phyloP scores from a whole-genome alignment of 2,329 filamentous ascomycete genomes.

The Macrophomina phaseolina region DNA sequence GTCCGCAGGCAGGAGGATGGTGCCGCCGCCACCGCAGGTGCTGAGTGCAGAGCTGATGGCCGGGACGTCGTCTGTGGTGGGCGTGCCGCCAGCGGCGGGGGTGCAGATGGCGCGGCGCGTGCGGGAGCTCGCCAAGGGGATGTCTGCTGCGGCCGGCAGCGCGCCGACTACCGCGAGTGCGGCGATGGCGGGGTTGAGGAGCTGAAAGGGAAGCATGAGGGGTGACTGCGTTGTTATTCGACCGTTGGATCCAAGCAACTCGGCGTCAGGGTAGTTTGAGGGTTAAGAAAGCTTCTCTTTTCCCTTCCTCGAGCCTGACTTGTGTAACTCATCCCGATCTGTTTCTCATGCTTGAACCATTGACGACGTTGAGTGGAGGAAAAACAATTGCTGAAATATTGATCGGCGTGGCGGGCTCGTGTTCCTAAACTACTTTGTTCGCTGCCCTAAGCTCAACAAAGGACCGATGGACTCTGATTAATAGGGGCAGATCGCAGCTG shows the following conservation, averaged over 20 bases:
- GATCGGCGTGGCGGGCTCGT: too few relatives aligned
- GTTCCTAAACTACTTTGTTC: too few relatives aligned
- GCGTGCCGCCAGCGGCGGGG: conserved; percentile 37
- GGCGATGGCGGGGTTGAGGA: conserved; percentile 10
- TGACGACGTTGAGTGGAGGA: background rate
- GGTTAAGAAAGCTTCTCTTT: too few relatives aligned
- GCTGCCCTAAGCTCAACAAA: too few relatives aligned
- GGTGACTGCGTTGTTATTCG: too few relatives aligned
- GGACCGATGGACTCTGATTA: too few relatives aligned
- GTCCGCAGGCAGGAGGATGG: conserved; percentile 50
- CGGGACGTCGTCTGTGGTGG: conserved; percentile 50
- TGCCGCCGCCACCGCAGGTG: conserved; percentile 51
- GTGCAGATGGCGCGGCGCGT: conserved; percentile 39
- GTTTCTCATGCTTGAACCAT: background rate
- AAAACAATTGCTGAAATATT: too few relatives aligned
- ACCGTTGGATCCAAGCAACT: too few relatives aligned
- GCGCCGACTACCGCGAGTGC: background rate
- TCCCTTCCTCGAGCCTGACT: too few relatives aligned
- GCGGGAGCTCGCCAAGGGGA: background rate
- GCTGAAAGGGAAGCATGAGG: too few relatives aligned
- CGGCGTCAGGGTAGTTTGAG: too few relatives aligned
- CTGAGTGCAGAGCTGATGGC: conserved; percentile 51
- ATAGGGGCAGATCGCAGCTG: too few relatives aligned
- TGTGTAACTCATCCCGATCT: background rate
- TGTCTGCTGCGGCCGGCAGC: conserved; percentile 43